Evolutionary conservation across 2,329 filamentous ascomycete genomes (phyloP).

Genomic region (Herpotrichia juniperi): DNA sequence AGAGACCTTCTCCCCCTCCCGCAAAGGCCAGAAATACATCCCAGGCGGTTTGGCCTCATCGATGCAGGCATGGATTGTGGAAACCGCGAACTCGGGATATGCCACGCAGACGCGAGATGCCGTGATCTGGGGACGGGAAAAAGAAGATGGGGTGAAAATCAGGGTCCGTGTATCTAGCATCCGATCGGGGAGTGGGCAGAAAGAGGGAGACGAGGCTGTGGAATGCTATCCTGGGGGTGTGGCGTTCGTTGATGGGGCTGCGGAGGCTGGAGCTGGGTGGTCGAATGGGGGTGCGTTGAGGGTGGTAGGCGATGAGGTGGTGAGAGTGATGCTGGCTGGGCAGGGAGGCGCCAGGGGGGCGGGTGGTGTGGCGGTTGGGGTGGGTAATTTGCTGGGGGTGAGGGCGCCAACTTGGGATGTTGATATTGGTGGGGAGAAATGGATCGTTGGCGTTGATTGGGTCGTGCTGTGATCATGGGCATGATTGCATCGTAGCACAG

Average conservation of each 20-base stretch:
- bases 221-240: slow-evolving; percentile 29
- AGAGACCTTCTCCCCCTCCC: slow-evolving; percentile 60
- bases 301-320: not conserved
- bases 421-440: slow-evolving; percentile 38
- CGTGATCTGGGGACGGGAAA: slow-evolving; percentile 22
- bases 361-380: slow-evolving; percentile 26
- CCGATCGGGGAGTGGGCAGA: not conserved
- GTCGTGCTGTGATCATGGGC: slow-evolving; percentile 21
- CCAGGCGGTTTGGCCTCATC: slow-evolving; percentile 56
- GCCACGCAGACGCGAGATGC: slow-evolving; percentile 19
- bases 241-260: slow-evolving; percentile 26
- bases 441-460: slow-evolving; percentile 53
- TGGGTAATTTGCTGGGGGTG: slow-evolving; percentile 41
- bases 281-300: slow-evolving; percentile 7
- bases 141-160: slow-evolving; percentile 32
- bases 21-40: slow-evolving; percentile 56
- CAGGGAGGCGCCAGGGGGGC: slow-evolving; percentile 26
- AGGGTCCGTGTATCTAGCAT: slow-evolving; percentile 15
- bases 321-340: slow-evolving; percentile 35
- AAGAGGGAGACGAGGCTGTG: slow-evolving; percentile 9
- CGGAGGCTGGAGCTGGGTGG: slow-evolving; percentile 17
- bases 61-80: slow-evolving; percentile 59
- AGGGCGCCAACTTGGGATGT: slow-evolving; percentile 51
- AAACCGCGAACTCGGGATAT: slow-evolving; percentile 38
- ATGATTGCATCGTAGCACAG: not conserved